Evolutionary conservation across 2,329 filamentous ascomycete species (phyloP).

Genomic region (Neonectria punicea): DNA sequence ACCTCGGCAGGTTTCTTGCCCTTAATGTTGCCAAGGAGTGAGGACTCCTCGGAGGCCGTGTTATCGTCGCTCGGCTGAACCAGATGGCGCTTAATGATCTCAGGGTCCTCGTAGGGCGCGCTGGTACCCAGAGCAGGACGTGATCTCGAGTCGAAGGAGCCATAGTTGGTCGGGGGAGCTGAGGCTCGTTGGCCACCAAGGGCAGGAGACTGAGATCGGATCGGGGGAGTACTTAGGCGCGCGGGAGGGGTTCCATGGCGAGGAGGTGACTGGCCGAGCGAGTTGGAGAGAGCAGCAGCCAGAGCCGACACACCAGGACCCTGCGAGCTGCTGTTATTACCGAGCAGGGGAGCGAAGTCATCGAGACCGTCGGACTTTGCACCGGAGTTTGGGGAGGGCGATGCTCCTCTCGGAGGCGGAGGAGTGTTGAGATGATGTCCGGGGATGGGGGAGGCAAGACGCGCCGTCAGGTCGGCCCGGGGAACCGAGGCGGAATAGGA

Average conservation of each 20-base stretch:
- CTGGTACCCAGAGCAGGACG: slow-evolving; percentile 58
- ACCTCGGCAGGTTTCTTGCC: slow-evolving; percentile 63
- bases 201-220: slow-evolving; percentile 51
- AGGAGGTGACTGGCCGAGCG: slow-evolving; percentile 75
- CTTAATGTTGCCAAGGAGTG: slow-evolving; percentile 57
- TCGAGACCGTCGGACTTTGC: slow-evolving; percentile 46
- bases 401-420: slow-evolving; percentile 51
- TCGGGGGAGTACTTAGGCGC: slow-evolving; percentile 67
- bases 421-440: slow-evolving; percentile 51
- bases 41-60: slow-evolving; percentile 59
- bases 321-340: slow-evolving; percentile 70
- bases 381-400: slow-evolving; percentile 43
- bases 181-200: slow-evolving; percentile 50
- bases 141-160: slow-evolving; percentile 81
- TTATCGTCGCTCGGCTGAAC: slow-evolving; percentile 72
- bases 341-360: slow-evolving; percentile 71
- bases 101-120: slow-evolving; percentile 84
- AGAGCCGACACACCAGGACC: slow-evolving; percentile 89
- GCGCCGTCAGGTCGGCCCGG: slow-evolving; percentile 69
- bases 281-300: slow-evolving; percentile 85
- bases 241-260: slow-evolving; percentile 74
- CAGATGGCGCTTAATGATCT: slow-evolving; percentile 89
- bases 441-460: slow-evolving; percentile 67
- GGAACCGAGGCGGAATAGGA: slow-evolving; percentile 64
- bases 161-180: slow-evolving; percentile 78